Evolutionary conservation across 306 rosid genomes (phyloP).

Genomic region (Fragaria vesca): DNA sequence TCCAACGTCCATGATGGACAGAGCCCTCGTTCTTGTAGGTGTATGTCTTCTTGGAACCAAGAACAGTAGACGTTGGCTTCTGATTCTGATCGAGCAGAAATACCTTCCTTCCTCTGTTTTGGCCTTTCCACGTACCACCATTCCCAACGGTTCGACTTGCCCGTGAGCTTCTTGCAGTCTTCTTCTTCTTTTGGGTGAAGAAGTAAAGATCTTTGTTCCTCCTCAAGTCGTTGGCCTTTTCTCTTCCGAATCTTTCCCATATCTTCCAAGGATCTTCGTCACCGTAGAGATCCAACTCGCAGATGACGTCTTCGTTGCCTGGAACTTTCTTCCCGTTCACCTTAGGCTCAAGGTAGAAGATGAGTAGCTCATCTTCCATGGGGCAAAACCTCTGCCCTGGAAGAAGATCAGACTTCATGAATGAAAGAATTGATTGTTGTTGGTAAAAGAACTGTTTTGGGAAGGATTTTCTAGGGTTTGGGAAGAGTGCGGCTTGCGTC

Average conservation of each 20-base stretch:
- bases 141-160: background rate
- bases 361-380: background rate
- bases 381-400: background rate
- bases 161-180: background rate
- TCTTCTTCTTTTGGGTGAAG: background rate
- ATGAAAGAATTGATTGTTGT: background rate
- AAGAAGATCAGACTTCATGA: background rate
- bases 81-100: background rate
- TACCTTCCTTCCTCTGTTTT: background rate
- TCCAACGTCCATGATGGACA: too few species aligned
- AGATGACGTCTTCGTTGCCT: background rate
- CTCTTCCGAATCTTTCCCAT: background rate
- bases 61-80: background rate
- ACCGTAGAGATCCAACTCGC: background rate
- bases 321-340: background rate
- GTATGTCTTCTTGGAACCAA: background rate
- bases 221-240: background rate
- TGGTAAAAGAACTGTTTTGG: background rate
- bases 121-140: slow-evolving; percentile 2
- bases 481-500: background rate
- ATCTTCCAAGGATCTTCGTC: background rate
- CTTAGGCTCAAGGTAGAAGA: background rate
- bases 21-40: too few species aligned
- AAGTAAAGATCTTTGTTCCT: background rate
- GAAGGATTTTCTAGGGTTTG: too few species aligned